Base-by-base conservation (phyloP, 1,284 basidiomycete species). In the Omphalotus olearius region DNA sequence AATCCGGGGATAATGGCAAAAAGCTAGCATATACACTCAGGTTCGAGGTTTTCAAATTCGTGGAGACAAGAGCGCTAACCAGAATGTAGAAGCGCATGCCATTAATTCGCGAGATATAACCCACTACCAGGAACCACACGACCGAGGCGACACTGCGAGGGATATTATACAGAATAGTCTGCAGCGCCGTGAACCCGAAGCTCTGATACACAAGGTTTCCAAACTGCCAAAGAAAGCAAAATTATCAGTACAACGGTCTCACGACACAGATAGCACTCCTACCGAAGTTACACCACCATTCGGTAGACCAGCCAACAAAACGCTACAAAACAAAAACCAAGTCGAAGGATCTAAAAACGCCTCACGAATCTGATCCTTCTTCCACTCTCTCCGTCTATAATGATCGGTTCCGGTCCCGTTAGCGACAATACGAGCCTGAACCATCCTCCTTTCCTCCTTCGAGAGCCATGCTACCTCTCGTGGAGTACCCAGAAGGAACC, bases 301-400 rank as follows among this genome's bases (percentile, higher is more conserved):
- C 26, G 55, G 55, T 5, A 56, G 23, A 2, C 47, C 48, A 18
- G 45, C 38, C 16, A 56, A 45, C 9, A 56, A 26, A 14, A 53
- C 52, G 33, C 45, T 47, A 36, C 33, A 53, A 37, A 56, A 56
- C 9, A 56, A 40, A 39, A 56, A 56, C 51, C 52, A 56, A n/a
- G 55, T 56, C n/a, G 55, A 56, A 6, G 56, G 56, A 42, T 57
- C 56, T 14, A 47, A 18, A 36, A 57, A 57, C 6, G 53, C 56
- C 46, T 55, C 53, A n/a, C 48, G 38, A n/a, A 56, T 43, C 45
- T 57, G 56, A 35, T 55, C 51, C n/a, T 26, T 50, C n/a, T 57
- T 57, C 56, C 56, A 57, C 43, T 51, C 46, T 30, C 46, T 47
- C 5, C 49, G 47, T 39, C 38, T 55, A 10, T 49, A 46, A 17